A percentile compares a stretch with the other conserved stretches of the same genome.
Conservation (phyloP, 1,284 basidiomycete genomes). For the Ceratobasidium sp. region DNA sequence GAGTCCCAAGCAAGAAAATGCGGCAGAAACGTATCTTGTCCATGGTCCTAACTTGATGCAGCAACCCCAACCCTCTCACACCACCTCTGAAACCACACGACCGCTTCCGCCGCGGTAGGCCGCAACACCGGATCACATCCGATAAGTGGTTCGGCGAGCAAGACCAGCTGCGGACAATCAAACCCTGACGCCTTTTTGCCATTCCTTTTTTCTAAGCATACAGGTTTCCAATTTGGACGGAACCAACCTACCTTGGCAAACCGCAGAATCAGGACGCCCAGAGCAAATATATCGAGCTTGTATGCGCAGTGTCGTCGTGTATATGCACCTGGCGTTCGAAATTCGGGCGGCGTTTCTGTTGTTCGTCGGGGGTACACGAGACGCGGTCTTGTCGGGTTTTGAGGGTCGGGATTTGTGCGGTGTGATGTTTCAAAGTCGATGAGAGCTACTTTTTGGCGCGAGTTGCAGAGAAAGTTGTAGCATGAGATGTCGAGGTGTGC, state of each 20-base stretch:
- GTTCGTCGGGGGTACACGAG: slow-evolving; percentile 31
- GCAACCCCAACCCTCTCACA: slow-evolving; percentile 35
- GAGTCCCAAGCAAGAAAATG: not conserved
- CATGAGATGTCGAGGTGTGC: slow-evolving; percentile 41
- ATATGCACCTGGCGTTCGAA: slow-evolving; percentile 24
- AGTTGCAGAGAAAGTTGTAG: slow-evolving; percentile 41
- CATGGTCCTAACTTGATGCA: not conserved
- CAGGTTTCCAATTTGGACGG: not conserved
- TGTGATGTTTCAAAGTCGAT: slow-evolving; percentile 37
- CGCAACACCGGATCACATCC: slow-evolving; percentile 16
- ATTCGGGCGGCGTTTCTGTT: slow-evolving; percentile 41
- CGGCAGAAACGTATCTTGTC: not conserved
- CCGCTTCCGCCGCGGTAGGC: slow-evolving; percentile 32
- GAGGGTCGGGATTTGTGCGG: not conserved
- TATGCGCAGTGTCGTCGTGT: slow-evolving; percentile 42
- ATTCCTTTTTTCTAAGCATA: not conserved
- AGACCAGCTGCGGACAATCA: slow-evolving; percentile 36
- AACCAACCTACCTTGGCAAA: slow-evolving; percentile 33
- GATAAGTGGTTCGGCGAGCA: slow-evolving; percentile 36
- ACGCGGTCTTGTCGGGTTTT: not conserved
- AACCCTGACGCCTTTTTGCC: slow-evolving; percentile 35
- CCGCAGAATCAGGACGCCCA: slow-evolving; percentile 32
- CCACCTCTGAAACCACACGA: slow-evolving; percentile 36
- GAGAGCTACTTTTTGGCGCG: slow-evolving; percentile 3
- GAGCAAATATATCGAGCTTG: slow-evolving; percentile 40